These are phyloP conservation scores for Fraxinus americana DNA, from an alignment of 257 asterid genomes.

Conservation along the genomic window DNA sequence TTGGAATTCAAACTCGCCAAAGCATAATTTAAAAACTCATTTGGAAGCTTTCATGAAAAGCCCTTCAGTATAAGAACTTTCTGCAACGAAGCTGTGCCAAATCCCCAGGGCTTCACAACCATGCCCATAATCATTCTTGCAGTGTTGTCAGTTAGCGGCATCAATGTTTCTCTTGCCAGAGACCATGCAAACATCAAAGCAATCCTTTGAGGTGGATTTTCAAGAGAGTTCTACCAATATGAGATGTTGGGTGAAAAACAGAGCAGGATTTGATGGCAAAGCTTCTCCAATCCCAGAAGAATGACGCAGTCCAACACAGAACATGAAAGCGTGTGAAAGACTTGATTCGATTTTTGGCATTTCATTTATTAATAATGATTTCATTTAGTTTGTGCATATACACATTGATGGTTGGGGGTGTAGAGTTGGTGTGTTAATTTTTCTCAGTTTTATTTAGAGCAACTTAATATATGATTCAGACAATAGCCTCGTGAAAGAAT, in stretches of 20 bases:
- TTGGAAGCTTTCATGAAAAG: neutral
- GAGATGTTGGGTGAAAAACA: neutral
- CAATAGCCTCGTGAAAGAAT: neutral
- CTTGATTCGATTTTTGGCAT: neutral
- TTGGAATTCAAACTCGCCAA: neutral
- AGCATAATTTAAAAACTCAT: neutral
- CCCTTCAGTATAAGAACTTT: neutral
- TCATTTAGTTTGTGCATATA: neutral
- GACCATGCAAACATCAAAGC: neutral
- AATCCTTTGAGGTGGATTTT: neutral
- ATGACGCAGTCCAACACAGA: neutral
- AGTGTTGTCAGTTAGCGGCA: neutral
- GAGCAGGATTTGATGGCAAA: neutral
- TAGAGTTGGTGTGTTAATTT: neutral
- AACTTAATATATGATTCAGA: neutral
- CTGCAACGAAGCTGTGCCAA: neutral
- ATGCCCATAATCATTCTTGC: neutral
- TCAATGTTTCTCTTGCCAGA: neutral
- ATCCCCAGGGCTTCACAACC: neutral
- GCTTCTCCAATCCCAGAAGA: neutral
- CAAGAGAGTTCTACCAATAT: neutral
- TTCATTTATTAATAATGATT: neutral
- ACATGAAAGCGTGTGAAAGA: neutral
- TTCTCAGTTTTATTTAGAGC: neutral
- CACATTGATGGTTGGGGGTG: neutral